Evolutionary conservation across 208 protist genomes (phyloP).

Genomic region (Balamuthia mandrillaris): DNA sequence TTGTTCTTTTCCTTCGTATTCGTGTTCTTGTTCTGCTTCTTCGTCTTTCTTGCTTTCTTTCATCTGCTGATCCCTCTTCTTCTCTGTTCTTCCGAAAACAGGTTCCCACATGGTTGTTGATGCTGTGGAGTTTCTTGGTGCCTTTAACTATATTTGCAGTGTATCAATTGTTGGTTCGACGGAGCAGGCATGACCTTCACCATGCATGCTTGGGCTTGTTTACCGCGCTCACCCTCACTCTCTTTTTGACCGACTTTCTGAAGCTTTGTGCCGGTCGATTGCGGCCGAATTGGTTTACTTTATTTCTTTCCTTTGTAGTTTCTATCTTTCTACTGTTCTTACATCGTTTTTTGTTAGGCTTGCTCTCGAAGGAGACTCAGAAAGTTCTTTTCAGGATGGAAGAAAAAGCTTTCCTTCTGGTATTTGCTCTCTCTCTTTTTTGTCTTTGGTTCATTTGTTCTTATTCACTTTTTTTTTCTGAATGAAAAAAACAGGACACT

Average conservation of each 20-base stretch:
- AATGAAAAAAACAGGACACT: no score
- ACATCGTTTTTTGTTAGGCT: not conserved
- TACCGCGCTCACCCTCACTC: constrained; percentile 60
- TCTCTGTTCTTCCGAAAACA: not conserved
- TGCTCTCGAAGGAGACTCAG: no score
- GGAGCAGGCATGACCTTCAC: constrained; percentile 64
- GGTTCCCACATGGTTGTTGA: constrained; percentile 42
- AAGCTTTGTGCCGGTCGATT: constrained; percentile 83
- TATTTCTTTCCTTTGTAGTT: constrained; percentile 5
- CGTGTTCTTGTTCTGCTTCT: not conserved
- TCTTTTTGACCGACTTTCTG: constrained; percentile 66
- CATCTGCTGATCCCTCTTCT: not conserved
- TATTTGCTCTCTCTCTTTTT: no score
- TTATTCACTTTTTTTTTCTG: no score
- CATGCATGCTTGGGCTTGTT: constrained; percentile 49
- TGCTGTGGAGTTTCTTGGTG: not conserved
- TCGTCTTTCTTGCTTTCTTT: not conserved
- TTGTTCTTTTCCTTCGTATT: not conserved
- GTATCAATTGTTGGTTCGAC: constrained; percentile 28
- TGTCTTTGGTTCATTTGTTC: no score
- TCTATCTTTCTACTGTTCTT: not conserved
- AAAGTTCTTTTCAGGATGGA: no score
- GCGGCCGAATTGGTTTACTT: constrained; percentile 81
- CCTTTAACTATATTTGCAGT: constrained; percentile 31
- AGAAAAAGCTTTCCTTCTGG: no score